phyloP scores from a whole-genome alignment of 345 rosid genomes.

The Gossypium ekmanianum region DNA sequence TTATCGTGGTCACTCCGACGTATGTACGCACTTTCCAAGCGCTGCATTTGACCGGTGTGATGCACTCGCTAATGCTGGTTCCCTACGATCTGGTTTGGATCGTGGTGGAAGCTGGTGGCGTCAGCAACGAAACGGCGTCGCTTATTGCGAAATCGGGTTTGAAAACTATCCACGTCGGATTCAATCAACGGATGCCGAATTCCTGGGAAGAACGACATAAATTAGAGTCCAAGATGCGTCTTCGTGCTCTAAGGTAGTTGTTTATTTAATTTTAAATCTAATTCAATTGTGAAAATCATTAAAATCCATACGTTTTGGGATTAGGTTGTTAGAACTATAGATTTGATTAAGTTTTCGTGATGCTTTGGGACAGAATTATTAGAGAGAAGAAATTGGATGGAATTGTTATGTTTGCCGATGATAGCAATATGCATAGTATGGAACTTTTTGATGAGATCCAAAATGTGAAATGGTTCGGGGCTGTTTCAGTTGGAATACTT shows the following conservation, averaged over 20 bases:
- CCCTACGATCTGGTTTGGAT: conserved; percentile 93
- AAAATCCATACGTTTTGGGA: neutral
- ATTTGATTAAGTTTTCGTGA: conserved; percentile 17
- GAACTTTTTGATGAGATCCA: conserved; percentile 93
- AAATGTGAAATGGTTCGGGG: conserved; percentile 86
- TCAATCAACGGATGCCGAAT: conserved; percentile 62
- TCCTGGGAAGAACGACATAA: conserved; percentile 71
- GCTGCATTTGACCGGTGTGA: conserved; percentile 84
- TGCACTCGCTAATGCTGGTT: conserved; percentile 85
- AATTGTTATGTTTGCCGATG: conserved; percentile 87
- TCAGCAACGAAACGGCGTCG: conserved; percentile 67
- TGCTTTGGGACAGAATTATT: conserved; percentile 51
- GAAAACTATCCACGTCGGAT: conserved; percentile 59
- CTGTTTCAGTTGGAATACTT: conserved; percentile 81
- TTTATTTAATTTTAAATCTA: neutral
- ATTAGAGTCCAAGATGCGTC: conserved; percentile 80
- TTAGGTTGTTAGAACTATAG: conserved; percentile 9
- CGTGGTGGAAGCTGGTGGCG: conserved; percentile 91
- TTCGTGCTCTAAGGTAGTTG: conserved; percentile 64
- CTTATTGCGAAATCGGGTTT: conserved; percentile 64
- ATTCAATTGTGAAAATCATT: neutral
- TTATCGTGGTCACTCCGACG: conserved; percentile 87
- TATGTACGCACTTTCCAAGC: conserved; percentile 91
- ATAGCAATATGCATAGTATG: conserved; percentile 96
- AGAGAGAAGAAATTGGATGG: conserved; percentile 92